phyloP scores from a whole-genome alignment of 139 green algal species.

The Eudorina sp. region DNA sequence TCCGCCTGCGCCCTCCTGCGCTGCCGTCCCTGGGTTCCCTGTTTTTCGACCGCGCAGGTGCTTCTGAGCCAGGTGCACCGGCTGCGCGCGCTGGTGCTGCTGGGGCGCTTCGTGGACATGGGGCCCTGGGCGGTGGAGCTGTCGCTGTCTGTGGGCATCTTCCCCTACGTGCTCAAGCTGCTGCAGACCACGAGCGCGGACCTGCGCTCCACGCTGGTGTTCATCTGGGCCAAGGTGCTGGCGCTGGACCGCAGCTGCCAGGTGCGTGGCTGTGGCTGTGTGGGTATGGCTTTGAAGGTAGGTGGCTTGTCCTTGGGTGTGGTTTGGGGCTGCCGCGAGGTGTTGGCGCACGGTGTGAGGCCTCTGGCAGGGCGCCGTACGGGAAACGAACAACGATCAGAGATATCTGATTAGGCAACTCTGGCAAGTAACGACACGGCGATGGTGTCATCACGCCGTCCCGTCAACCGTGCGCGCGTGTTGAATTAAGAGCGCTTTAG shows the following conservation, averaged over 20 bases:
- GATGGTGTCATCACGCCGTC: too few relatives aligned
- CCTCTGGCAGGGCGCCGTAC: background rate
- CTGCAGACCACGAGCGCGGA: constrained; percentile 96
- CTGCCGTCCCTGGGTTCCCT: background rate
- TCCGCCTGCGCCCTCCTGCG: too few relatives aligned
- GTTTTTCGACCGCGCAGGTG: constrained; percentile 68
- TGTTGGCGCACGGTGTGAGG: background rate
- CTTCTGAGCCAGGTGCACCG: constrained; percentile 96
- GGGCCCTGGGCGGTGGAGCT: constrained; percentile 97
- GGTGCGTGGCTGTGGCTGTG: constrained; percentile 47
- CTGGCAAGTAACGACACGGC: too few relatives aligned
- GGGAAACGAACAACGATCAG: background rate
- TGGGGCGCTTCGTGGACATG: constrained; percentile 98
- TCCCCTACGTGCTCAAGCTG: constrained; percentile 99
- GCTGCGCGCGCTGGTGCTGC: constrained; percentile 92
- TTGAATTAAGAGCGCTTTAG: too few relatives aligned
- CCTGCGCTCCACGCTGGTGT: constrained; percentile 94
- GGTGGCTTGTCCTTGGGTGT: background rate
- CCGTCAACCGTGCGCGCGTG: too few relatives aligned
- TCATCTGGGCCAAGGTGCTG: constrained; percentile 99
- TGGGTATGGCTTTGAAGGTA: background rate
- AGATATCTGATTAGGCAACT: background rate
- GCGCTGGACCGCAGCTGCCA: constrained; percentile 92
- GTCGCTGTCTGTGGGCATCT: constrained; percentile 97
- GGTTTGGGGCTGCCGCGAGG: background rate